These are phyloP conservation scores for Colletotrichum paranaense DNA, from an alignment of 2,329 filamentous ascomycete species.

Conservation along the genomic window DNA sequence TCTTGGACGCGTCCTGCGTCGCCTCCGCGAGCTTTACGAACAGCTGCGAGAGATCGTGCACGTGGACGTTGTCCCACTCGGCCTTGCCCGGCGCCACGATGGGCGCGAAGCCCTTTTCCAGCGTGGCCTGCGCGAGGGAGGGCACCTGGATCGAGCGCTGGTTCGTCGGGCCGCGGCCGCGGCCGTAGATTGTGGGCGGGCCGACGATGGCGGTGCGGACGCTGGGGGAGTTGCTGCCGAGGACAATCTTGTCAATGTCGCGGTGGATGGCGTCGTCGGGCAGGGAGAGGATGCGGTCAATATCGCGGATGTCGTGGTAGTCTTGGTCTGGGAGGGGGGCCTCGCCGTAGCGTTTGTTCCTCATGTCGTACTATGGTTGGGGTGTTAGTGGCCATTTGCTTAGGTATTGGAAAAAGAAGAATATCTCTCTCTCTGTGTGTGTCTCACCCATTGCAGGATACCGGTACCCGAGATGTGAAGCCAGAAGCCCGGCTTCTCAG, in stretches of 20 bases:
- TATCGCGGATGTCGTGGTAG: slow-evolving; percentile 70
- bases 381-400: slow-evolving; percentile 12
- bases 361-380: slow-evolving; percentile 49
- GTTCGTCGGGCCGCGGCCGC: slow-evolving; percentile 60
- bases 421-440: no score
- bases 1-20: slow-evolving; percentile 65
- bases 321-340: slow-evolving; percentile 54
- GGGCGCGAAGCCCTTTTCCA: slow-evolving; percentile 57
- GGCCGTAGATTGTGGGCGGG: slow-evolving; percentile 64
- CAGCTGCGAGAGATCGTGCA: slow-evolving; percentile 58
- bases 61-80: slow-evolving; percentile 65
- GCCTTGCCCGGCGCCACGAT: slow-evolving; percentile 55
- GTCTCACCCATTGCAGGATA: slow-evolving; percentile 54
- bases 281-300: slow-evolving; percentile 64
- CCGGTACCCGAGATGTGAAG: slow-evolving; percentile 63
- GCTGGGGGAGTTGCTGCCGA: slow-evolving; percentile 48
- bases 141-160: slow-evolving; percentile 62
- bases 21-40: slow-evolving; percentile 59
- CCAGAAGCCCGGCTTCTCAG: slow-evolving; percentile 59
- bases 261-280: slow-evolving; percentile 71
- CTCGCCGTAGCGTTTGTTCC: slow-evolving; percentile 55
- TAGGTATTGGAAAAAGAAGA: no score
- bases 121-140: slow-evolving; percentile 50
- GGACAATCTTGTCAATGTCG: slow-evolving; percentile 76
- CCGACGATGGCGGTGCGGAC: slow-evolving; percentile 59